Base-by-base conservation (phyloP, 2,329 filamentous ascomycete genomes). In the Sporothrix sp. region DNA sequence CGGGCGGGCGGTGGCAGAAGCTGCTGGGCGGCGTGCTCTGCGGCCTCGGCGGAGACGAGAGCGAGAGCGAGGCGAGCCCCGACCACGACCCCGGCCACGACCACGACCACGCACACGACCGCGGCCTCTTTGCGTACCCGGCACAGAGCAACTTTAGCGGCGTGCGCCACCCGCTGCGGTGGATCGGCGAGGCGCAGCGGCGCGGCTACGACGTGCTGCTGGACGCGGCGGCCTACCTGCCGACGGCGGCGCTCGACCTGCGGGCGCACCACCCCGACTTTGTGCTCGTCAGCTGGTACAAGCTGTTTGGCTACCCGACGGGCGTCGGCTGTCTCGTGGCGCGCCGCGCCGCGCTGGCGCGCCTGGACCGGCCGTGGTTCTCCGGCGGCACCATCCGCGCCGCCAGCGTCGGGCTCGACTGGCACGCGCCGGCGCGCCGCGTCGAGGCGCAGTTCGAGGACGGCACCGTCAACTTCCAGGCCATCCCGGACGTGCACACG, bases 121-220 rank as follows among this genome's bases (percentile, higher is more conserved):
- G 54, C 16, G 66, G 66, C 7, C 59, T 72, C 16, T 70, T 73
- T 52, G 69, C 68, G 3, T 73, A 69, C 56, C 70, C 70, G 3
- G 70, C 69, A 0, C 70, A 72, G 56, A 70, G 66, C 54, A 73
- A 73, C 55, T 71, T 72, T 50, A 66, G 60, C 44, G 69, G 70
- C 28, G 68, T 69, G 3, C 65, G 65, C 0, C 69, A 71, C 39
- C 66, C 68, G 13, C 59, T 72, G 0, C 56, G 58, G 0, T 70
- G 66, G 66, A 55, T 68, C 0, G 36, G 46, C 1, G 51, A 61
- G 14, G 68, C 67, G 2, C 68, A 70, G 54, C 48, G 56, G 4
- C 56, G 58, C 8, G 67, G 68, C 20, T 71, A 66, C 48, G 65
- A 69, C 48, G 68, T 71, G 2, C 58, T 69, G 7, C 61, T 70